These are phyloP conservation scores for Hyaloscypha bicolor DNA, from an alignment of 495 filamentous ascomycete species.

Conservation along the genomic window DNA sequence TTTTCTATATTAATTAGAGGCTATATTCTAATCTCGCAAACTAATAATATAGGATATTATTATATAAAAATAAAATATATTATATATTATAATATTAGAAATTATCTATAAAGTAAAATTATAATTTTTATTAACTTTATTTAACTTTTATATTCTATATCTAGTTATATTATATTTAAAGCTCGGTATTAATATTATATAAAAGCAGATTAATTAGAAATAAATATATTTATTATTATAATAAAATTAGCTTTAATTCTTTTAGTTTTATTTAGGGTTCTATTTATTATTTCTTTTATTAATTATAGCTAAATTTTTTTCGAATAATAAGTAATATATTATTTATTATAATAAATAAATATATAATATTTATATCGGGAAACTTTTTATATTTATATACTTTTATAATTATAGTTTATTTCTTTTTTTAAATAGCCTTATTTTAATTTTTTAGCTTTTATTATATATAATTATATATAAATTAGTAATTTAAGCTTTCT, in stretches of 20 bases:
- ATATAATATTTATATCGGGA: background rate
- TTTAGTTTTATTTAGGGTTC: background rate
- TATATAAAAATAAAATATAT: constrained; percentile 2
- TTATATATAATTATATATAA: background rate
- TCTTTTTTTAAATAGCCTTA: background rate
- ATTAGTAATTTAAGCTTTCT: background rate
- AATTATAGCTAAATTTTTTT: background rate
- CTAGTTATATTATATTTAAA: background rate
- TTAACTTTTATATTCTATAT: constrained; percentile 5
- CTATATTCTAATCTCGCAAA: background rate
- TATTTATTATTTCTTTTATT: background rate
- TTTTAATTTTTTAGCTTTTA: background rate
- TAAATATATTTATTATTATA: background rate
- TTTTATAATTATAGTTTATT: background rate
- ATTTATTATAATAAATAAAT: background rate
- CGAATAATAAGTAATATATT: background rate
- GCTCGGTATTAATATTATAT: background rate
- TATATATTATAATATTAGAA: background rate
- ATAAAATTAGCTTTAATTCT: background rate
- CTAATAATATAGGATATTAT: background rate
- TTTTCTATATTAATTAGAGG: too few species aligned
- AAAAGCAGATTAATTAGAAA: background rate
- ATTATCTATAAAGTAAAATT: background rate
- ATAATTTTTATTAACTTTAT: constrained; percentile 1
- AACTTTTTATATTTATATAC: background rate